Evolutionary conservation across 176 grass and related monocot species (phyloP).

Genomic region (Aegilops tauschii): DNA sequence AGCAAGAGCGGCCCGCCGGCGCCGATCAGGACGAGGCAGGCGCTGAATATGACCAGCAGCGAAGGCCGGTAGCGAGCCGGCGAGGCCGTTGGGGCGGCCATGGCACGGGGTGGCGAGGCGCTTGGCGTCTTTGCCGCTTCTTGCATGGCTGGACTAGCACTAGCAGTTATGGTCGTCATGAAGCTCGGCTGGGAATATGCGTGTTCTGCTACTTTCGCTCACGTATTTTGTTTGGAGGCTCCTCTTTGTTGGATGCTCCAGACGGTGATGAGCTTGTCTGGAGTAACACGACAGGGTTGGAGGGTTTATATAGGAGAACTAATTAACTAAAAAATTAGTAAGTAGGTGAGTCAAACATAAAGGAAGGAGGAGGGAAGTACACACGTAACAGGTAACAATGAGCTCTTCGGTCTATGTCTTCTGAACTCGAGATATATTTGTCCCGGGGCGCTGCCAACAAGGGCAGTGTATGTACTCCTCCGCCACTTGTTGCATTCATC

Average conservation of each 20-base stretch:
- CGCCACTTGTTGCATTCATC: too few relatives aligned
- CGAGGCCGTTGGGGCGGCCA: neutral
- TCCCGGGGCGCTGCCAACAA: neutral
- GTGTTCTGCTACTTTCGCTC: neutral
- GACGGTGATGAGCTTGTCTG: neutral
- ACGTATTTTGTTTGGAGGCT: neutral
- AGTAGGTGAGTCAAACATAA: slow-evolving; percentile 35
- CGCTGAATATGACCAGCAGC: slow-evolving; percentile 43
- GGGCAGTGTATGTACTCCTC: neutral
- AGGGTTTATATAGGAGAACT: neutral
- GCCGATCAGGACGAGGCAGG: slow-evolving; percentile 54
- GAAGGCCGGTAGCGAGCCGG: slow-evolving; percentile 17
- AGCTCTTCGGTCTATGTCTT: neutral
- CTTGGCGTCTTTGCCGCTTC: neutral
- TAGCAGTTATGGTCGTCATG: slow-evolving; percentile 21
- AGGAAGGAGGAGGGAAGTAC: slow-evolving; percentile 6
- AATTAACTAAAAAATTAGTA: neutral
- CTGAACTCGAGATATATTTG: neutral
- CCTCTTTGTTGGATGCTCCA: neutral
- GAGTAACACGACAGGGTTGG: neutral
- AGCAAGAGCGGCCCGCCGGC: slow-evolving; percentile 49
- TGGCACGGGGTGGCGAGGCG: neutral
- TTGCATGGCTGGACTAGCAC: slow-evolving; percentile 25
- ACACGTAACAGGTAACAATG: neutral
- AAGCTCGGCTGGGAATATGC: neutral